Conservation (phyloP, 2,329 filamentous ascomycete genomes). For the Xylaria sp. region DNA sequence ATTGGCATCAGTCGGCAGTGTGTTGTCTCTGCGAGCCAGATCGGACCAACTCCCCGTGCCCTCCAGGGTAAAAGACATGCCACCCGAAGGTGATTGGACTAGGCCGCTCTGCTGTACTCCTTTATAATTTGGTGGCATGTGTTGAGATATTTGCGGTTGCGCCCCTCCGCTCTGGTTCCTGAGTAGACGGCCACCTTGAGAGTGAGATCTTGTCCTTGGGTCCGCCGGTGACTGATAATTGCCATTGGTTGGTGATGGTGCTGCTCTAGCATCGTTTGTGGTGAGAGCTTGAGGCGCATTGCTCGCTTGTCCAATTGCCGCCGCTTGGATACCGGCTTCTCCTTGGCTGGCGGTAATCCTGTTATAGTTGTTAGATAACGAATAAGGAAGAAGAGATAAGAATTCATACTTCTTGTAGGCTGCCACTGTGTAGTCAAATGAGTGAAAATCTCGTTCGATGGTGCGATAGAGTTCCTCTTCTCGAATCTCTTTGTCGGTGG, state of each 20-base stretch:
- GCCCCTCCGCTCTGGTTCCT: slow-evolving; percentile 22
- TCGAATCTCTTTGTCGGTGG: slow-evolving; percentile 92
- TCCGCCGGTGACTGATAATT: slow-evolving; percentile 36
- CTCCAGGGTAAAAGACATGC: slow-evolving; percentile 90
- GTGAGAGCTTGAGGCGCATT: slow-evolving; percentile 60
- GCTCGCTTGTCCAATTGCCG: slow-evolving; percentile 40
- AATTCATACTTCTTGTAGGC: slow-evolving; percentile 74
- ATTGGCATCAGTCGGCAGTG: slow-evolving; percentile 74
- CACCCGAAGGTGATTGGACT: slow-evolving; percentile 81
- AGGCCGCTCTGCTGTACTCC: slow-evolving; percentile 64
- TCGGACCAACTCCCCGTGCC: slow-evolving; percentile 92
- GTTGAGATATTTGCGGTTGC: slow-evolving; percentile 41
- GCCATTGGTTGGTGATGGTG: slow-evolving; percentile 48
- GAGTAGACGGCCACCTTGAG: slow-evolving; percentile 28
- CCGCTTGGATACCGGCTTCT: slow-evolving; percentile 40
- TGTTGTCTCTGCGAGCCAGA: slow-evolving; percentile 84
- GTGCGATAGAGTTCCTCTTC: slow-evolving; percentile 93
- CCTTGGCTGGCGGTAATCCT: slow-evolving; percentile 53
- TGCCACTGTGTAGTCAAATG: slow-evolving; percentile 92
- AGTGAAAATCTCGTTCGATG: slow-evolving; percentile 93
- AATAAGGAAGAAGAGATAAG: neutral
- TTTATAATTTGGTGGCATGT: slow-evolving; percentile 59
- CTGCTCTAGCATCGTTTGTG: slow-evolving; percentile 61
- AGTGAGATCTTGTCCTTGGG: slow-evolving; percentile 29
- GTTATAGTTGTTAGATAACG: slow-evolving; percentile 24